These are phyloP conservation scores for Saprolegnia parasitica DNA, from an alignment of 352 stramenopile genomes.

Conservation along the genomic window DNA sequence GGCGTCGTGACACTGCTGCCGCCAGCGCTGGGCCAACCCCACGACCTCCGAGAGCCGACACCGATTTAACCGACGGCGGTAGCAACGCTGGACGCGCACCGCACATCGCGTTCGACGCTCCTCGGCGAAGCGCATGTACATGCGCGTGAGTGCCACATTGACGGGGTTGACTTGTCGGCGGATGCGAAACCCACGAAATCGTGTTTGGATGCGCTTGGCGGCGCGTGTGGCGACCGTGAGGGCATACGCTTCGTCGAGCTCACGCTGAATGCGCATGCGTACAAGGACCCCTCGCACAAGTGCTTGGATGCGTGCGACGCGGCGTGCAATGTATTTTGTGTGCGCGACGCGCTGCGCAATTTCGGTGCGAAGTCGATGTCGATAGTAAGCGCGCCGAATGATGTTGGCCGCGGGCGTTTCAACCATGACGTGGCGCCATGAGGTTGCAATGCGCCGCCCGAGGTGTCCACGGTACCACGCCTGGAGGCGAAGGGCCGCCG, in stretches of 20 bases:
- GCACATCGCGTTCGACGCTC: constrained; percentile 21
- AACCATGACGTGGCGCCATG: constrained; percentile 53
- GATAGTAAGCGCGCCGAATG: constrained; percentile 50
- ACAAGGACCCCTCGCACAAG: constrained; percentile 46
- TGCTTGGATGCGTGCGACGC: constrained; percentile 54
- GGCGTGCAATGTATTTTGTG: constrained; percentile 36
- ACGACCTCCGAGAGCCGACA: constrained; percentile 73
- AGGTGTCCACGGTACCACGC: constrained; percentile 56
- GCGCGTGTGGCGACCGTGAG: background rate
- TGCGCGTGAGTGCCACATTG: constrained; percentile 8
- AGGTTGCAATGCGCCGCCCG: constrained; percentile 43
- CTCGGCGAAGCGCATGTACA: constrained; percentile 4
- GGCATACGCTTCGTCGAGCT: background rate
- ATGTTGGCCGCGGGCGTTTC: constrained; percentile 43
- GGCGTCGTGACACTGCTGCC: constrained; percentile 48
- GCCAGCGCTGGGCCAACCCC: constrained; percentile 50
- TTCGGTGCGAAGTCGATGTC: constrained; percentile 43
- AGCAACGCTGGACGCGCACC: constrained; percentile 47
- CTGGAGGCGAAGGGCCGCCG: constrained; percentile 63
- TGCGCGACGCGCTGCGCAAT: constrained; percentile 37
- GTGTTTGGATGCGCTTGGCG: constrained; percentile 7
- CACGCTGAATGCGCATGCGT: background rate
- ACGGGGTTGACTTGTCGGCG: background rate
- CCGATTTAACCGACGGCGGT: constrained; percentile 55
- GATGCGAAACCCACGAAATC: background rate